Evolutionary conservation across 495 filamentous ascomycete species (phyloP).

Genomic region (Penicillium flavigenum): DNA sequence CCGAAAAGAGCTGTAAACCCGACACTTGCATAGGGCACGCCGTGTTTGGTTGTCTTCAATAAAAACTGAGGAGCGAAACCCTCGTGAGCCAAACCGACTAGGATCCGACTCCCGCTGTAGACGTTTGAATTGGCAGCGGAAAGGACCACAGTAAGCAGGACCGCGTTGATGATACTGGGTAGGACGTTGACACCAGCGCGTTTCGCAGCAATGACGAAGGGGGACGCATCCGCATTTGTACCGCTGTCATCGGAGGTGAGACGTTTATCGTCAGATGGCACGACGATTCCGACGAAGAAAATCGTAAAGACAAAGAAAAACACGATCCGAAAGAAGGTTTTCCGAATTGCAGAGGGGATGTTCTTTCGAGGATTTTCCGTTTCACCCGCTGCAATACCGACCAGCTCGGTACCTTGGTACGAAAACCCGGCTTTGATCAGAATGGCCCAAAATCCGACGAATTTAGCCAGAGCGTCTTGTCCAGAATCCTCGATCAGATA

Average conservation of each 20-base stretch:
- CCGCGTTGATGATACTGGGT: slow-evolving; percentile 71
- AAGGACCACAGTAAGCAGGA: slow-evolving; percentile 63
- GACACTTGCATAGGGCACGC: slow-evolving; percentile 48
- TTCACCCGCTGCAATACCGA: slow-evolving; percentile 68
- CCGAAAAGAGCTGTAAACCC: slow-evolving; percentile 44
- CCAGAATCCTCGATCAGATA: slow-evolving; percentile 24
- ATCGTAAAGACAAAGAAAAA: slow-evolving; percentile 67
- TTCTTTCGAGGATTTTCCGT: slow-evolving; percentile 64
- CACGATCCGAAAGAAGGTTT: slow-evolving; percentile 69
- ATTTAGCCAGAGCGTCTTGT: slow-evolving; percentile 53
- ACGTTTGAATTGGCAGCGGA: slow-evolving; percentile 74
- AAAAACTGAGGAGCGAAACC: slow-evolving; percentile 56
- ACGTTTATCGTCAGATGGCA: slow-evolving; percentile 47
- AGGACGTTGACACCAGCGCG: slow-evolving; percentile 61
- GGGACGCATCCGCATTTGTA: slow-evolving; percentile 55
- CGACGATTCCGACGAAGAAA: slow-evolving; percentile 68
- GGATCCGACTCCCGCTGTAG: slow-evolving; percentile 65
- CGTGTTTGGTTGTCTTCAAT: slow-evolving; percentile 37
- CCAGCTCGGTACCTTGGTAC: slow-evolving; percentile 63
- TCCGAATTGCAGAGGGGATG: slow-evolving; percentile 64
- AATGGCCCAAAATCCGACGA: slow-evolving; percentile 36
- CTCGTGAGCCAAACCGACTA: slow-evolving; percentile 57
- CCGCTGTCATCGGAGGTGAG: slow-evolving; percentile 39
- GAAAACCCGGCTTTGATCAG: slow-evolving; percentile 55
- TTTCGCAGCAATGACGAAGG: slow-evolving; percentile 60